Conservation (phyloP, 192 early-diverging fungal genomes). For the Funneliformis mosseae region DNA sequence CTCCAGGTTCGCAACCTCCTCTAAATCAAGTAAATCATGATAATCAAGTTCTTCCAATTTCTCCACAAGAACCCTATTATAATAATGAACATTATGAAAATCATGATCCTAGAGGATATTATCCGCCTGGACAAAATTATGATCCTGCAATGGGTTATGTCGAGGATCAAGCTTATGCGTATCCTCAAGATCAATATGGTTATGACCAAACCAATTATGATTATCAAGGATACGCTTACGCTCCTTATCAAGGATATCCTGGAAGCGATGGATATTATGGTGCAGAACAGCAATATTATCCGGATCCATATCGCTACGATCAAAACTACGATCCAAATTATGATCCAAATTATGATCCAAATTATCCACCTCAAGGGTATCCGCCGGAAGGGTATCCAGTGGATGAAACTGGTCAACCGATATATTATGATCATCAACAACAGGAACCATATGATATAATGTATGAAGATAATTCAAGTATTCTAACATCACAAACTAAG, state of each 20-base stretch:
- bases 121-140: not conserved
- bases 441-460: conserved; percentile 32
- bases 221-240: conserved; percentile 36
- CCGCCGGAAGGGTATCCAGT: conserved; percentile 40
- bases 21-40: not conserved
- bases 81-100: conserved; percentile 3
- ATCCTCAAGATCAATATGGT: conserved; percentile 17
- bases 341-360: conserved; percentile 21
- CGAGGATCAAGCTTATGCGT: not conserved
- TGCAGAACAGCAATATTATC: conserved; percentile 35
- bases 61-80: not conserved
- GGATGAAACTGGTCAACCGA: conserved; percentile 34
- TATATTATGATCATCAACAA: conserved; percentile 22
- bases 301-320: conserved; percentile 28
- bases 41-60: not conserved
- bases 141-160: not conserved
- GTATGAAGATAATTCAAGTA: conserved; percentile 13
- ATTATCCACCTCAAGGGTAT: conserved; percentile 37
- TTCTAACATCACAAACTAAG: not conserved
- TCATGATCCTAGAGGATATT: conserved; percentile 15
- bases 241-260: conserved; percentile 40
- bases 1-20: conserved; percentile 6
- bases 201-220: not conserved
- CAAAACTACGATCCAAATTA: conserved; percentile 15
- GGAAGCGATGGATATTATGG: conserved; percentile 37